These are phyloP conservation scores for Sugiyamaella pinicola DNA, from an alignment of 1,139 yeast genomes.

Conservation along the genomic window DNA sequence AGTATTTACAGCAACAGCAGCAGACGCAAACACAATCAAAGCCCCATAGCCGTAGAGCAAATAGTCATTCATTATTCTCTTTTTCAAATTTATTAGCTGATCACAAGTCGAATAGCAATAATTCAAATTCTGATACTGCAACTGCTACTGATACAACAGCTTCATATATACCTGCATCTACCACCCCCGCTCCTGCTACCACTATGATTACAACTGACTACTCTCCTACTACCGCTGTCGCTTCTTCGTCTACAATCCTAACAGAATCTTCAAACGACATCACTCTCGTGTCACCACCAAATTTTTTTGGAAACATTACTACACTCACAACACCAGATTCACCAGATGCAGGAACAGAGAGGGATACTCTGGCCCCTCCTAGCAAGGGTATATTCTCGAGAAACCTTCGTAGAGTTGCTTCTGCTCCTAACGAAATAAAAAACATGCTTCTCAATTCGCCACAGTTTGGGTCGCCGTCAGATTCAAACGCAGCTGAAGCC, in stretches of 20 bases:
- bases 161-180: constrained; percentile 1
- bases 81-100: constrained; percentile 9
- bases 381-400: constrained; percentile 49
- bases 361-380: constrained; percentile 17
- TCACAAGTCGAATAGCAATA: background rate
- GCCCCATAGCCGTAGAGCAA: constrained; percentile 7
- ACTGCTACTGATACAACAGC: background rate
- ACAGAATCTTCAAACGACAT: background rate
- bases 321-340: background rate
- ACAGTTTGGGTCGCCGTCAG: constrained; percentile 1
- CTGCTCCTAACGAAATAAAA: constrained; percentile 67
- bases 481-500: background rate
- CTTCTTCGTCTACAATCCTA: background rate
- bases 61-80: constrained; percentile 15
- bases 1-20: constrained; percentile 28
- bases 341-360: background rate
- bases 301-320: background rate
- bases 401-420: constrained; percentile 72
- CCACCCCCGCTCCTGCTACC: background rate
- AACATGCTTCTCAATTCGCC: constrained; percentile 30
- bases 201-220: background rate
- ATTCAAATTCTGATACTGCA: background rate
- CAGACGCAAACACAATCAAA: background rate
- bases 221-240: background rate
- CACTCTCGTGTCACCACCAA: constrained; percentile 1